Base-by-base conservation (phyloP, 1,284 basidiomycete species). In the Malassezia slooffiae region DNA sequence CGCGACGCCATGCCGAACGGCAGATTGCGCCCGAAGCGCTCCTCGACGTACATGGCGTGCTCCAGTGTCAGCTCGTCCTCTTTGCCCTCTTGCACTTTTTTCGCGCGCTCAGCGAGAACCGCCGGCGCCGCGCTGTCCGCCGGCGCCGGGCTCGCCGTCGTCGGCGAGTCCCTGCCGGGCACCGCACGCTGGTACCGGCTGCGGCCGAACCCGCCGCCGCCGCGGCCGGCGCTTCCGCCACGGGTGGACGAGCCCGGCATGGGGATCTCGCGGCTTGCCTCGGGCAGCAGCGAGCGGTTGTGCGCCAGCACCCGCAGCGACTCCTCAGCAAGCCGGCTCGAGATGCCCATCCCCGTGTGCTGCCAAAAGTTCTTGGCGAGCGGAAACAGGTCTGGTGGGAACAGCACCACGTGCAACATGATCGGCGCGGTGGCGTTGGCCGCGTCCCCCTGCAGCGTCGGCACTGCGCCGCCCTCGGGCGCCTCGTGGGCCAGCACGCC, bases 281-380 rank as follows among this genome's bases (percentile, higher is more conserved):
- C 35, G 28, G 24, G 34, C n/a, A 48, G 37, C 8, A 48, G 29
- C 36, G 46, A 38, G n/a, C 38, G 51, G 33, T 46, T 54, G 43
- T 60, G 48, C 15, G 56, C 59, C 11, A 66, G 43, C 15, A 62
- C 42, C 5, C 50, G 46, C 17, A 96, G 75, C 57, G 83, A 88
- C 38, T 80, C 75, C 44, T 91, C 87, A 1, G 90, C 89, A 26
- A 83, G 72, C 16, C 91, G 80, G 52, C 85, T 89, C 1, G 83
- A 86, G 38, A 97, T 82, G 0, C 89, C 89, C 52, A 84, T 74
- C 0, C 91, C 91, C 0, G 84, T 82, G 65, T 96, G 90, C 62
- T 96, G 90, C 89, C 91, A 95, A 70, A 90, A 95, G 65, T 86
- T 78, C 70, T 87, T 95, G 11, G 85, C 88, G 4, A 83, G 66